A percentile compares a stretch with the other conserved stretches of the same genome.
phyloP scores from a whole-genome alignment of 495 filamentous ascomycete genomes.

The Trichocladium antarcticum region DNA sequence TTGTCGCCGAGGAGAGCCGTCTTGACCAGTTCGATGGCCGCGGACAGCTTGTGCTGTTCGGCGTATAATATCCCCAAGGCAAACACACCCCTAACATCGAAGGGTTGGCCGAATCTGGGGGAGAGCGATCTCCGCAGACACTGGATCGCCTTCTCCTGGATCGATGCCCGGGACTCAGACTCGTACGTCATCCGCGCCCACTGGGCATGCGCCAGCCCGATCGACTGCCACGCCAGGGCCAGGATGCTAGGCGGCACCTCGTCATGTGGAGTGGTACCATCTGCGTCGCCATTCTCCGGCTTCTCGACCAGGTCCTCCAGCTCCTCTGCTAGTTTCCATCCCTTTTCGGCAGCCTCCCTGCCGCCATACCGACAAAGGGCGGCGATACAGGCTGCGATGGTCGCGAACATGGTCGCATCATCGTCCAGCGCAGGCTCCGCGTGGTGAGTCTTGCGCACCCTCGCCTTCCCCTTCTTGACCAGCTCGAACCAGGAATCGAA shows the following conservation, averaged over 20 bases:
- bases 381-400: constrained; percentile 63
- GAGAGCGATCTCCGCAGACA: constrained; percentile 61
- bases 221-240: constrained; percentile 61
- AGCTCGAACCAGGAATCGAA: constrained; percentile 86
- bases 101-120: constrained; percentile 48
- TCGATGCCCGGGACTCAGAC: constrained; percentile 51
- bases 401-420: constrained; percentile 61
- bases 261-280: constrained; percentile 19
- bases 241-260: constrained; percentile 43
- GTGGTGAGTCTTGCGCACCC: constrained; percentile 66
- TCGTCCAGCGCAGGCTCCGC: constrained; percentile 62
- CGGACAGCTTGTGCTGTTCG: constrained; percentile 64
- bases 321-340: constrained; percentile 50
- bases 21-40: constrained; percentile 67
- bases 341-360: constrained; percentile 62
- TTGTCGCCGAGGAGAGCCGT: constrained; percentile 40
- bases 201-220: constrained; percentile 71
- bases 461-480: constrained; percentile 64
- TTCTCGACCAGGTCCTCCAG: constrained; percentile 51
- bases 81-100: constrained; percentile 62
- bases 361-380: constrained; percentile 75
- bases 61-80: constrained; percentile 68
- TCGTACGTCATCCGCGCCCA: constrained; percentile 76
- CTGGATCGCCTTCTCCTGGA: constrained; percentile 61
- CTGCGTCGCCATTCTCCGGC: constrained; percentile 17